Conservation (phyloP, 441 rosid species). For the Populus trichocarpa region DNA sequence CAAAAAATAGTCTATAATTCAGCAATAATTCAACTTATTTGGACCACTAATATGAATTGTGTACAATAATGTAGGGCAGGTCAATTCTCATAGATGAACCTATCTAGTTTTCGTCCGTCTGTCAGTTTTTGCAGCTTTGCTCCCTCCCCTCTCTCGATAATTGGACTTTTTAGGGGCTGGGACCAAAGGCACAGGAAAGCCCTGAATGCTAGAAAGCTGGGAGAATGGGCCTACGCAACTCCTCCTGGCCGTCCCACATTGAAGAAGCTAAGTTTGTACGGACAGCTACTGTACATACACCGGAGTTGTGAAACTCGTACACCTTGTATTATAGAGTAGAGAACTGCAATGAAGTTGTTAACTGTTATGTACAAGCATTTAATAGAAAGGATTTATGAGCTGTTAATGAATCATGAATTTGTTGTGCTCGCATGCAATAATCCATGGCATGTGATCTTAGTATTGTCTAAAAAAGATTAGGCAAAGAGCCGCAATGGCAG, state of each 20-base stretch:
- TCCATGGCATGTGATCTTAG: slow-evolving; percentile 7
- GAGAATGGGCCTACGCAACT: background rate
- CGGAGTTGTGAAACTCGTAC: background rate
- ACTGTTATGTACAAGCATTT: background rate
- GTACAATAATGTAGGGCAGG: background rate
- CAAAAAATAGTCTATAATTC: background rate
- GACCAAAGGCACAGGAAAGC: background rate
- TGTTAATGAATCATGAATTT: slow-evolving; percentile 2
- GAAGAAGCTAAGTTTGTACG: background rate
- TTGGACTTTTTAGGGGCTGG: background rate
- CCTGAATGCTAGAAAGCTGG: background rate
- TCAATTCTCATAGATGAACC: background rate
- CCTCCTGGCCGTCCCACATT: background rate
- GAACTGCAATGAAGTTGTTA: background rate
- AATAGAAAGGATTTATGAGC: background rate
- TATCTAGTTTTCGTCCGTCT: background rate
- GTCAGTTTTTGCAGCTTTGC: background rate
- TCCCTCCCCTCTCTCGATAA: background rate
- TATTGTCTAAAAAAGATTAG: slow-evolving; percentile 31
- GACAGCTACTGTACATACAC: background rate
- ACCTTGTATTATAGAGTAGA: background rate
- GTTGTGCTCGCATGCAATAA: slow-evolving; percentile 13
- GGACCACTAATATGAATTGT: background rate
- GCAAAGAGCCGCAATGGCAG: slow-evolving; percentile 32
- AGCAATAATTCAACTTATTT: background rate